Evolutionary conservation across 306 rosid species (phyloP).

Genomic region (Pyrus bretschneideri): DNA sequence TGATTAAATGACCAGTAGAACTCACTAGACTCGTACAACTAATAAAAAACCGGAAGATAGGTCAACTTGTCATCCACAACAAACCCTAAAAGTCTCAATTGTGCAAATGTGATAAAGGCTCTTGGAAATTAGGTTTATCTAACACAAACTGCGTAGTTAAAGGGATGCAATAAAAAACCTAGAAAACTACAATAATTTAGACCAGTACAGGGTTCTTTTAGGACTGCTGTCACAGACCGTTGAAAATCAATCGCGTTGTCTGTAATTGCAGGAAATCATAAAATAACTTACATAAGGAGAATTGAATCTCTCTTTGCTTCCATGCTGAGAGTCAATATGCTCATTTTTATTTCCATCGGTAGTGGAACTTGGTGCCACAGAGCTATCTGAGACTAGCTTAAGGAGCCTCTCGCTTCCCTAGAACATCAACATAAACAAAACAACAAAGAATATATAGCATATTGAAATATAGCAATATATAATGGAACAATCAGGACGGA

Average conservation of each 20-base stretch:
- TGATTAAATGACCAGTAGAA: not conserved
- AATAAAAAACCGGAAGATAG: not conserved
- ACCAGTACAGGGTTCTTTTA: not conserved
- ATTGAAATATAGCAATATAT: not conserved
- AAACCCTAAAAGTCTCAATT: not conserved
- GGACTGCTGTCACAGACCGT: not conserved
- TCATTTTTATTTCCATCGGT: conserved; percentile 23
- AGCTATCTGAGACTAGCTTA: conserved; percentile 54
- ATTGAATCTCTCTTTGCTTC: conserved; percentile 12
- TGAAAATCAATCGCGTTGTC: not conserved
- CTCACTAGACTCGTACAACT: not conserved
- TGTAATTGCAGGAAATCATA: conserved; percentile 2
- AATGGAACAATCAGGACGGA: not conserved
- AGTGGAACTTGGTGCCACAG: conserved; percentile 19
- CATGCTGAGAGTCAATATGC: conserved; percentile 12
- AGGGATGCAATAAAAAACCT: not conserved
- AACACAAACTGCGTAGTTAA: not conserved
- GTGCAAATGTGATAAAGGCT: not conserved
- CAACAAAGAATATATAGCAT: conserved; percentile 2
- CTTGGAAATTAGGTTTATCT: not conserved
- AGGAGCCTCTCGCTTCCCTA: conserved; percentile 90
- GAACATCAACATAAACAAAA: conserved; percentile 12
- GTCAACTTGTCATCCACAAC: not conserved
- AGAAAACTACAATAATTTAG: not conserved
- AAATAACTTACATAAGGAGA: conserved; percentile 49